Conservation (phyloP, 176 grass and related monocot species). For the Miscanthus lutarioriparius region DNA sequence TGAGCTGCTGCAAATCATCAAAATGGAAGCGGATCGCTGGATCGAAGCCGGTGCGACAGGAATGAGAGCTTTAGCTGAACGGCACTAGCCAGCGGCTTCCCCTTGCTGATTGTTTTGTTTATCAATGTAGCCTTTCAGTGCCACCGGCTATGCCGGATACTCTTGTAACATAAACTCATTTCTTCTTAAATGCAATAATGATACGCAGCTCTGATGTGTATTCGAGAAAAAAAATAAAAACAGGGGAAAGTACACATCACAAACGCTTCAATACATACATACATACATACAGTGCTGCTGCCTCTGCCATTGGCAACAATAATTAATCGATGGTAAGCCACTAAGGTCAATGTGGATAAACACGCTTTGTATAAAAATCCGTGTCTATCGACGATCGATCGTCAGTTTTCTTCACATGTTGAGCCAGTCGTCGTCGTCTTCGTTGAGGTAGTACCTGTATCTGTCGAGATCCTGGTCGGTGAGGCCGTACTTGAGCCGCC, state of each 20-base stretch:
- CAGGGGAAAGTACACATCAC: background rate
- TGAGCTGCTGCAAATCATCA: too few species aligned
- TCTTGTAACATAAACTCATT: too few species aligned
- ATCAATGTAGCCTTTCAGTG: too few species aligned
- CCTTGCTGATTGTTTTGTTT: too few species aligned
- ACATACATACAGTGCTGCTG: background rate
- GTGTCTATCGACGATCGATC: background rate
- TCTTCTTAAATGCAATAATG: too few species aligned
- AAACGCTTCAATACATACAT: background rate
- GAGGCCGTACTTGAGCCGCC: slow-evolving; percentile 42
- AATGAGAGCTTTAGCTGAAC: too few species aligned
- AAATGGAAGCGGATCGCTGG: too few species aligned
- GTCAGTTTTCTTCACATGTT: background rate
- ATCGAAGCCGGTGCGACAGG: too few species aligned
- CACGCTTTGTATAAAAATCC: background rate
- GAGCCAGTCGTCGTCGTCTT: slow-evolving; percentile 37
- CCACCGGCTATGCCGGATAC: too few species aligned
- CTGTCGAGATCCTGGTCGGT: slow-evolving; percentile 33
- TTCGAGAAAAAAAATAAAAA: too few species aligned
- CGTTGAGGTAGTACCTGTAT: slow-evolving; percentile 32
- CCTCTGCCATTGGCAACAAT: background rate
- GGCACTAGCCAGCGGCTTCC: too few species aligned
- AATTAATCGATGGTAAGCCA: background rate
- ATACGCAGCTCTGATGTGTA: too few species aligned
- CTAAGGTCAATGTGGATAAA: background rate